These are phyloP conservation scores for Linum lewisii DNA, from an alignment of 345 rosid species.

Conservation along the genomic window DNA sequence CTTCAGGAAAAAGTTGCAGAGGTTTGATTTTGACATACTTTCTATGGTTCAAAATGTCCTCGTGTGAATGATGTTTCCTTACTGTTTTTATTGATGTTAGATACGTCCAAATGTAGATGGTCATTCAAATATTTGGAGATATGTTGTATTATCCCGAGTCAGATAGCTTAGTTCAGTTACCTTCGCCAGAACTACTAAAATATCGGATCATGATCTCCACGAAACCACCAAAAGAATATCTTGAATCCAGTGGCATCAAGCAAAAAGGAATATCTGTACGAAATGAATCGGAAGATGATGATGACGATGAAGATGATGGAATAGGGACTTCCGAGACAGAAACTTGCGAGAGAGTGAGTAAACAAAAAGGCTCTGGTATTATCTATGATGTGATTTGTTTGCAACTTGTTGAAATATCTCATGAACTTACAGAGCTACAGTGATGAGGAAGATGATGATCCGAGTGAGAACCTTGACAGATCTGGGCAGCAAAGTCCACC, in stretches of 20 bases:
- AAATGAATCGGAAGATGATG: not conserved
- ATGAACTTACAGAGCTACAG: not conserved
- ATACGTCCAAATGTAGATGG: not conserved
- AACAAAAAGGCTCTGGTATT: not conserved
- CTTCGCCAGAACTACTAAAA: conserved; percentile 8
- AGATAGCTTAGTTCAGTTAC: not conserved
- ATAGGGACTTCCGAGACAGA: conserved; percentile 9
- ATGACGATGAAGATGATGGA: conserved; percentile 2
- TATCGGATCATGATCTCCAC: not conserved
- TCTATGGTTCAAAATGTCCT: not conserved
- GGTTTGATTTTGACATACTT: not conserved
- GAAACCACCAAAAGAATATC: not conserved
- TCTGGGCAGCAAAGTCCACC: not conserved
- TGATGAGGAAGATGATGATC: not conserved
- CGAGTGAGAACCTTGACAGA: not conserved
- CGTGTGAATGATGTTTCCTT: not conserved
- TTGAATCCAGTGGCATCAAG: not conserved
- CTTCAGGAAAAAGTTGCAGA: conserved; percentile 12
- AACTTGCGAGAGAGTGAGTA: conserved; percentile 18
- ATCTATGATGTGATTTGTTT: no score
- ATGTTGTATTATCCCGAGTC: conserved; percentile 9
- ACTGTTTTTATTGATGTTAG: not conserved
- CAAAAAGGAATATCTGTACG: conserved; percentile 1
- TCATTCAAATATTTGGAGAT: conserved; percentile 3
- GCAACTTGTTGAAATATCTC: no score